phyloP scores from a whole-genome alignment of 2,329 filamentous ascomycete species.

The Coniochaeta sp. region DNA sequence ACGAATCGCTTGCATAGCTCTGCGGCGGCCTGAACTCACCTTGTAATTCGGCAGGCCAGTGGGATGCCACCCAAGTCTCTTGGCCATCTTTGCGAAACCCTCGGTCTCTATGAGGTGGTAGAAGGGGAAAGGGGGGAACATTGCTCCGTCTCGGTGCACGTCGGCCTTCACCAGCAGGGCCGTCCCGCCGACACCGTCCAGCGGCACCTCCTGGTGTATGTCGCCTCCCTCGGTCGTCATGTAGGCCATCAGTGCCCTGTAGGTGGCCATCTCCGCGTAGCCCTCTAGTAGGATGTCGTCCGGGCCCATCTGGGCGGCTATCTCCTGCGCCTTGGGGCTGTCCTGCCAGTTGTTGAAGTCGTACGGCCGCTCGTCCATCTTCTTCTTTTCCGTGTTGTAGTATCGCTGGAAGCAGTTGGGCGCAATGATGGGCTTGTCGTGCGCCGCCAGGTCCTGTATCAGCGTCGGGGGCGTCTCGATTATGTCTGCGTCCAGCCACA shows the following conservation, averaged over 20 bases:
- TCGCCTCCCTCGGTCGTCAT: constrained; percentile 55
- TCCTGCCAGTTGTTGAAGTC: constrained; percentile 99
- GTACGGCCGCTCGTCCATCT: constrained; percentile 73
- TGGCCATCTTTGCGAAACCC: constrained; percentile 96
- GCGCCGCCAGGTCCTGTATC: constrained; percentile 83
- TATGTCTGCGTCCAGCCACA: constrained; percentile 93
- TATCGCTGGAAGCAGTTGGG: constrained; percentile 94
- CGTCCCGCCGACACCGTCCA: constrained; percentile 92
- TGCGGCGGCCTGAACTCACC: constrained; percentile 48
- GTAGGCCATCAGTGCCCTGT: constrained; percentile 84
- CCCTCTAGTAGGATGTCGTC: constrained; percentile 93
- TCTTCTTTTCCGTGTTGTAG: constrained; percentile 59
- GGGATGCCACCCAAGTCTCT: constrained; percentile 74
- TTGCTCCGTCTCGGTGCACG: constrained; percentile 92
- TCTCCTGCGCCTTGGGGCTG: constrained; percentile 66
- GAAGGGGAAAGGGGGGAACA: constrained; percentile 96
- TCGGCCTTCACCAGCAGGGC: constrained; percentile 92
- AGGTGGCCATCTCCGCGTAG: constrained; percentile 88
- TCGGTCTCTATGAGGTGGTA: constrained; percentile 98
- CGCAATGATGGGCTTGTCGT: constrained; percentile 86
- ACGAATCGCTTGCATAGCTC: not conserved
- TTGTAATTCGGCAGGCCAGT: constrained; percentile 95
- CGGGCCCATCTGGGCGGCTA: constrained; percentile 73
- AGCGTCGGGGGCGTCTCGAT: constrained; percentile 77
- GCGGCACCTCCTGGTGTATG: constrained; percentile 54